Evolutionary conservation across 2,329 filamentous ascomycete species (phyloP).

Genomic region (Colletotrichum navitas): DNA sequence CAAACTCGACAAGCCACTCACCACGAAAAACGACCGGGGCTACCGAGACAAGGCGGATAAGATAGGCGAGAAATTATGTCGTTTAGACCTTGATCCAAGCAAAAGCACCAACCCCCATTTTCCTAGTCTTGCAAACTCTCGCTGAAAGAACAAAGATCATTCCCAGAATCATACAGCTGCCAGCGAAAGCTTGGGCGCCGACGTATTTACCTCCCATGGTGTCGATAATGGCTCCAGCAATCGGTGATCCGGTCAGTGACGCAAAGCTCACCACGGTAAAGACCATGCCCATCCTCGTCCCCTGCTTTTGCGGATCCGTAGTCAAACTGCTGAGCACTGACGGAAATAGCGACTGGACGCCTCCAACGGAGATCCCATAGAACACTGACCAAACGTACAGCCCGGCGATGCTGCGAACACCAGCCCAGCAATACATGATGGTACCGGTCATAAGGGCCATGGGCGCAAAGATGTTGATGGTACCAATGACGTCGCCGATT

Average conservation of each 20-base stretch:
- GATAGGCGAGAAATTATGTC: too few relatives aligned
- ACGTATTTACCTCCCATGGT: conserved; percentile 44
- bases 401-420: conserved; percentile 44
- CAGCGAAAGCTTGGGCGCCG: conserved; percentile 45
- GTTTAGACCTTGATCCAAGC: conserved; percentile 26
- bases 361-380: conserved; percentile 48
- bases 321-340: conserved; percentile 56
- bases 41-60: too few relatives aligned
- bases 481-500: conserved; percentile 62
- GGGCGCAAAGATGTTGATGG: conserved; percentile 64
- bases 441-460: conserved; percentile 45
- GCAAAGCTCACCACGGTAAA: conserved; percentile 57
- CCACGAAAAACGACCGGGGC: too few relatives aligned
- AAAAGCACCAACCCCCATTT: conserved; percentile 20
- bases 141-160: conserved; percentile 39
- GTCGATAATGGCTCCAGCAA: conserved; percentile 49
- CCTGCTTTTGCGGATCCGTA: conserved; percentile 56
- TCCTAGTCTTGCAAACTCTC: conserved; percentile 37
- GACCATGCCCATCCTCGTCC: conserved; percentile 59
- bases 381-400: conserved; percentile 48
- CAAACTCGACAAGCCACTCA: too few relatives aligned
- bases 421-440: conserved; percentile 50
- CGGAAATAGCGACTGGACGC: conserved; percentile 50
- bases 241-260: conserved; percentile 57
- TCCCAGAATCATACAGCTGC: conserved; percentile 38